Evolutionary conservation across 2,329 filamentous ascomycete genomes (phyloP), one percentile per base, ranked within the genome.

Genomic region (Dothidotthia symphoricarpi): DNA sequence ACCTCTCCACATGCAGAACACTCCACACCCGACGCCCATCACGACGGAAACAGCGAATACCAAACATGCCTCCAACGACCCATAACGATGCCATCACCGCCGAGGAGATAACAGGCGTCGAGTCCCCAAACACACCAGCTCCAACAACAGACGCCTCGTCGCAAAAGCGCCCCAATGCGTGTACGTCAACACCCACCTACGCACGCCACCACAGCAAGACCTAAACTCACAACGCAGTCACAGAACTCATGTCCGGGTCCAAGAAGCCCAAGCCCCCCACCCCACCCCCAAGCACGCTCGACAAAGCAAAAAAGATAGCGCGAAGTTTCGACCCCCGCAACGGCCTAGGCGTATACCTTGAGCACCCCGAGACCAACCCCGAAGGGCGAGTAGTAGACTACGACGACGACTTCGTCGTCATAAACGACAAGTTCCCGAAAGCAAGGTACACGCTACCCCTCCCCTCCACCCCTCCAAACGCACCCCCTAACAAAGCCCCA

Each of bases 351-450:
- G 69, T 73, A 14, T 93, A 93, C 66, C 82, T 85, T 32, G 55
- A 70, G 6, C 67, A 80, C 36, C 87, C 87, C 0, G 72, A 76
- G 24, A 71, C 74, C 1, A 84, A 80, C 54, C 75, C 81, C 1
- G 50, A 74, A 4, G 74, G 71, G 16, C 70, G 76, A 7, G 77
- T 89, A 2, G 73, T 93, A 37, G 83, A 81, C 57, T 73, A 82
- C 65, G 79, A 80, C 48, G 73, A 78, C n/a, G 69, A 81, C 43
- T 88, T 85, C 50, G 86, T 90, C 34, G 78, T 82, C 14, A 86
- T 97, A 63, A 77, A 83, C 53, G 93, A 98, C 69, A 73, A 81
- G 45, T 98, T 81, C 61, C 90, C 93, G 7, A 98, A 97, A 67
- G 80, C 62, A 12, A 61, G 51, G 58, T 61, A 41, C 3, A 28